Conservation (phyloP, 257 asterid species). For the Solanum clarkiae region DNA sequence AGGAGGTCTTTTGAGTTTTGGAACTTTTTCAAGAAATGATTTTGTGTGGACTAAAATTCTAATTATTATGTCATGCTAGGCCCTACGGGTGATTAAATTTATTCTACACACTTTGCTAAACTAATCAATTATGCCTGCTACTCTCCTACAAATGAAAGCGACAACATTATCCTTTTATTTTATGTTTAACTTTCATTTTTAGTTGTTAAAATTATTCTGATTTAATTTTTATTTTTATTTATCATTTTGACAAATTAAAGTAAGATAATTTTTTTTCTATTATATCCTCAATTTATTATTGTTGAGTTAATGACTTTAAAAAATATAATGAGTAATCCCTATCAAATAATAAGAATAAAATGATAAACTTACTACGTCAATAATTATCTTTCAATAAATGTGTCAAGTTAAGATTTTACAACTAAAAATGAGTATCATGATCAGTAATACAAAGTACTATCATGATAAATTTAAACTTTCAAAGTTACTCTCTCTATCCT, state of each 20-base stretch:
- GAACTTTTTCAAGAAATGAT: not conserved
- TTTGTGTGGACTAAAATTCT: not conserved
- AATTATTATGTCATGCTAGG: not conserved
- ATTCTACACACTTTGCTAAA: not conserved
- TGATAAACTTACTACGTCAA: too few species aligned
- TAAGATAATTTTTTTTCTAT: too few species aligned
- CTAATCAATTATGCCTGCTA: not conserved
- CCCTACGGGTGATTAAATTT: not conserved
- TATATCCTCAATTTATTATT: too few species aligned
- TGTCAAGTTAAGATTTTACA: too few species aligned
- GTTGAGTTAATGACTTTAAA: too few species aligned
- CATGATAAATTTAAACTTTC: not conserved
- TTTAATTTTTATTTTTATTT: too few species aligned
- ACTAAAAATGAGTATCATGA: too few species aligned
- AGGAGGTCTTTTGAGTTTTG: not conserved
- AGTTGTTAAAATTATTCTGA: too few species aligned
- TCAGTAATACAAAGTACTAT: not conserved
- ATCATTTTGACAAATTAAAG: too few species aligned
- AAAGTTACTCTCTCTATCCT: not conserved
- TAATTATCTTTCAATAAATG: too few species aligned
- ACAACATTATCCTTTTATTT: not conserved
- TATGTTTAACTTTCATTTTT: not conserved
- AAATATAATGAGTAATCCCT: too few species aligned
- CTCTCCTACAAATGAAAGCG: not conserved
- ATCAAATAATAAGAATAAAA: too few species aligned